Evolutionary conservation across 495 filamentous ascomycete genomes (phyloP).

Genomic region (Lasiosphaeria miniovina): DNA sequence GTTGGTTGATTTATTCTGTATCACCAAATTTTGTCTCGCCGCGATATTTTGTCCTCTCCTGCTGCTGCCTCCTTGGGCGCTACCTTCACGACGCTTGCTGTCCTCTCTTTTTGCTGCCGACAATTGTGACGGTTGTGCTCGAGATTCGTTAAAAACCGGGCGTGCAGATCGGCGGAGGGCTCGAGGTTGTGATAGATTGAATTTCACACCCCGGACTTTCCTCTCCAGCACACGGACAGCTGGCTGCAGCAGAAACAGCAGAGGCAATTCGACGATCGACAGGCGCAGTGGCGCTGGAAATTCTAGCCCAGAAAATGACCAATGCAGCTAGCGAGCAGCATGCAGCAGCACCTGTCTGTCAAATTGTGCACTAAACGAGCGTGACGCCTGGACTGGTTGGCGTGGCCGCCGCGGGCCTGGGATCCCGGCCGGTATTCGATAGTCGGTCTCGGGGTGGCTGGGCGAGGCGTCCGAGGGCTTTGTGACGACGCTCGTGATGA

Average conservation of each 20-base stretch:
- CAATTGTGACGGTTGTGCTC: constrained; percentile 7
- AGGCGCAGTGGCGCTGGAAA: constrained; percentile 24
- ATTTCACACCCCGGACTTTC: constrained; percentile 20
- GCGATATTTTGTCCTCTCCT: constrained; percentile 4
- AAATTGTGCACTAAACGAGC: constrained; percentile 20
- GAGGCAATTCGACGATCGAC: constrained; percentile 20
- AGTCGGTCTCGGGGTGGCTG: constrained; percentile 24
- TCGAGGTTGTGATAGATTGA: constrained; percentile 18
- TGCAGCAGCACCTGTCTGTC: constrained; percentile 7
- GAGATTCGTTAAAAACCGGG: not conserved
- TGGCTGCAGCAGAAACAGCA: not conserved
- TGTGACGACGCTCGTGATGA: constrained; percentile 17
- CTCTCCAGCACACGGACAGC: not conserved
- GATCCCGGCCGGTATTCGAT: constrained; percentile 19
- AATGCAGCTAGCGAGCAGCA: constrained; percentile 17
- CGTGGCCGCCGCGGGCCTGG: constrained; percentile 17
- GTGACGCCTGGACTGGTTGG: constrained; percentile 19
- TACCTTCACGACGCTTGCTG: not conserved
- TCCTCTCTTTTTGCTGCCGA: not conserved
- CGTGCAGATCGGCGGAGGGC: constrained; percentile 26
- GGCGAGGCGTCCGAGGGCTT: constrained; percentile 20
- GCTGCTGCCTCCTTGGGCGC: not conserved
- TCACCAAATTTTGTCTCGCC: not conserved
- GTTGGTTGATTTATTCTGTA: constrained; percentile 10
- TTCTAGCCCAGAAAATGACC: constrained; percentile 8